Evolutionary conservation across 441 rosid genomes (phyloP).

Genomic region (Populus hybrid): DNA sequence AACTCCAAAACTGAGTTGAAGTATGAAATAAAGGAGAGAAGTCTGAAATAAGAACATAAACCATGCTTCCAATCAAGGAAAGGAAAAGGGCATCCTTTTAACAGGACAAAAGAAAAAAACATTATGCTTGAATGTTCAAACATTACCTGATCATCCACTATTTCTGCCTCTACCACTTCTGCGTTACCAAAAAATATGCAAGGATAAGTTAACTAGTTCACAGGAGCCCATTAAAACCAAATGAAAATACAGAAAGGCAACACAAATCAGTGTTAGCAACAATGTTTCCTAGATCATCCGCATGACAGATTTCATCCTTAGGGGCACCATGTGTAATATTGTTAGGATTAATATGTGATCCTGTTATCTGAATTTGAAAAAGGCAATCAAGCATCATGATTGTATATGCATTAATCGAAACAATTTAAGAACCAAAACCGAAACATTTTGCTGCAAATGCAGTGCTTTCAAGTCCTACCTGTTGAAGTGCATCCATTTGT

Average conservation of each 20-base stretch:
- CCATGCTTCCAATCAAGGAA: background rate
- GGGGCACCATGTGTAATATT: constrained; percentile 89
- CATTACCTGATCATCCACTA: constrained; percentile 70
- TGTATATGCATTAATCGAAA: background rate
- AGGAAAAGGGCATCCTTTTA: background rate
- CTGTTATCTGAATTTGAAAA: constrained; percentile 24
- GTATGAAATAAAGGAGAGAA: background rate
- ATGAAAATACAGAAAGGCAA: constrained; percentile 1
- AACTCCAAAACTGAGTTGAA: constrained; percentile 16
- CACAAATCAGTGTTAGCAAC: constrained; percentile 85
- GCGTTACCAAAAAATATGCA: constrained; percentile 17
- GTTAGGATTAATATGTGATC: constrained; percentile 87
- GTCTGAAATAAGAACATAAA: constrained; percentile 3
- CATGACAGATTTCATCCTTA: constrained; percentile 79
- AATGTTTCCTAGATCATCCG: constrained; percentile 99
- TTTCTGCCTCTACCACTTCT: constrained; percentile 91
- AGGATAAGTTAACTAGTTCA: background rate
- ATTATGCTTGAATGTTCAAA: background rate
- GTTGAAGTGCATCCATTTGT: constrained; percentile 96
- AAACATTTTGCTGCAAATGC: background rate
- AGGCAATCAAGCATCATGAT: background rate
- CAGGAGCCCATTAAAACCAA: background rate
- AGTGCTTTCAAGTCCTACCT: constrained; percentile 36
- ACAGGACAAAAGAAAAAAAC: background rate
- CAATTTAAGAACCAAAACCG: background rate